Conservation (phyloP, 805 yeast species). For the Wickerhamomyces alni region DNA sequence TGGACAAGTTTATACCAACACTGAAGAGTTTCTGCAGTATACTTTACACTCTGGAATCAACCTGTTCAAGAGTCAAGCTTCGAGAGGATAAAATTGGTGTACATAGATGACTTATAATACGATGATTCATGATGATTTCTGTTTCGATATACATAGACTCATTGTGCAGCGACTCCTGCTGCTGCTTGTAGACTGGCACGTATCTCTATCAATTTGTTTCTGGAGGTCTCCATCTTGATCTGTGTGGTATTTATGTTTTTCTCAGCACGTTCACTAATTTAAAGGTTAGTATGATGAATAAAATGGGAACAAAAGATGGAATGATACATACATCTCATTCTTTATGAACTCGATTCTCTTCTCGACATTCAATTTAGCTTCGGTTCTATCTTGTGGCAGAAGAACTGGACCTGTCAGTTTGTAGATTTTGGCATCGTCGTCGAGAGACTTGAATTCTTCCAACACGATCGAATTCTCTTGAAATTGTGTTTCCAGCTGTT, state of each 20-base stretch:
- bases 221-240: slow-evolving; percentile 47
- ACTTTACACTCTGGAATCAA: slow-evolving; percentile 54
- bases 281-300: slow-evolving; percentile 1
- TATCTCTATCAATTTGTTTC: slow-evolving; percentile 46
- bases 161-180: no score
- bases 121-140: not conserved
- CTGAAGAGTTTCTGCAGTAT: slow-evolving; percentile 74
- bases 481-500: slow-evolving; percentile 84
- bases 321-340: slow-evolving; percentile 51
- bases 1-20: slow-evolving; percentile 55
- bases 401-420: slow-evolving; percentile 90
- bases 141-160: no score
- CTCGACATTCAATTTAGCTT: slow-evolving; percentile 77
- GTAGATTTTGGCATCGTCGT: slow-evolving; percentile 70
- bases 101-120: not conserved
- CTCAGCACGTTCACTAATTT: slow-evolving; percentile 54
- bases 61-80: slow-evolving; percentile 62
- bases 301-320: no score
- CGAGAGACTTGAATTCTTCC: slow-evolving; percentile 64
- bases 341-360: slow-evolving; percentile 87
- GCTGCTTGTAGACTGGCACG: slow-evolving; percentile 28
- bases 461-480: slow-evolving; percentile 91
- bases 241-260: slow-evolving; percentile 54
- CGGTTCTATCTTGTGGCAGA: slow-evolving; percentile 79
- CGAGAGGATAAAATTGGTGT: slow-evolving; percentile 42